Base-by-base conservation (phyloP, 352 stramenopile species). In the Phytophthora colocasiae region DNA sequence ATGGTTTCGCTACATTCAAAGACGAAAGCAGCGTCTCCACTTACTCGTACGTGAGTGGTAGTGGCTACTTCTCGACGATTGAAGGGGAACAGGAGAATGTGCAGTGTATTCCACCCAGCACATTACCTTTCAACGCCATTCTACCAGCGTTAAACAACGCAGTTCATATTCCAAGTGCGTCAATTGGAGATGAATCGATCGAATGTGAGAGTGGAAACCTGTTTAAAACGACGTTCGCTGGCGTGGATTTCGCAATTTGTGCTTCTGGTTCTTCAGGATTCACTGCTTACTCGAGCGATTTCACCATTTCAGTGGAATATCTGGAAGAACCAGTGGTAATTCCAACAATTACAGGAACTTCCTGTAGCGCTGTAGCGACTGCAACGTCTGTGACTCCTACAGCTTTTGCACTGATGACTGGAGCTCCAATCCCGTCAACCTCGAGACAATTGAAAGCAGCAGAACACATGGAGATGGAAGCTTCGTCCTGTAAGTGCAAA, bases 301-400 rank as follows among this genome's bases (percentile, higher is more conserved):
- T 83, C 6, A 60, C 63, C 22, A 73, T 85, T 19, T 29, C 75
- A 1, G 63, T 75, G 6, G 48, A 65, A 15, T 81, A 72, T 58
- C 29, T 71, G 12, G n/a, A 68, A 1, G 36, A 9, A 3, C 40
- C 40, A 8, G 57, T 67, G 3, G 19, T 4, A 11, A 46, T 63
- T 43, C 56, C 56, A 15, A 40, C 26, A 14, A 63, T 4, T 27
- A 14, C 56, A 51, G 39, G 22, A 49, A 29, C 47, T 1, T 34
- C 22, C 5, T 77, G 69, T 22, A 32, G 43, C 11, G 26, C 46
- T 1, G 40, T 67, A 9, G 58, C 36, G 7, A 47, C 31, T 3
- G 11, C 63, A 0, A 63, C 26, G 6, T 32, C 43, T 1, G 39
- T 73, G 12, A 67, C 53, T 6, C 56, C 62, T 6, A 73, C 47